Percentiles rank a stretch among this genome's conserved stretches.
Conservation (phyloP, 345 rosid genomes). For the Nasturtium officinale region DNA sequence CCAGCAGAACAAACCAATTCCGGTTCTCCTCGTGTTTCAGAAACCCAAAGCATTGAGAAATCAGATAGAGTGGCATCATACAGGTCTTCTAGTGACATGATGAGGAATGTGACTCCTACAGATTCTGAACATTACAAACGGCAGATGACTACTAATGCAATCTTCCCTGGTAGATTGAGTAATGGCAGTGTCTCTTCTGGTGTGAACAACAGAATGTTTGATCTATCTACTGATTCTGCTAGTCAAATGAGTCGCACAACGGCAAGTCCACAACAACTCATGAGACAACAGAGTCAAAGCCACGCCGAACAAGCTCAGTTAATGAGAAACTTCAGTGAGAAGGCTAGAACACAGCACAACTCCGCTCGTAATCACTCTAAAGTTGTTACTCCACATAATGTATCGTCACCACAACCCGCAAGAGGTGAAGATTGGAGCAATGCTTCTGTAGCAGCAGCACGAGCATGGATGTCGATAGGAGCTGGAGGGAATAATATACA, state of each 20-base stretch:
- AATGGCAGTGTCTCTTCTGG: constrained; percentile 52
- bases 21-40: constrained; percentile 45
- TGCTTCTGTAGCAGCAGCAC: constrained; percentile 71
- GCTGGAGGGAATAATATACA: constrained; percentile 65
- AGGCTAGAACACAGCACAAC: constrained; percentile 59
- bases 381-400: constrained; percentile 38
- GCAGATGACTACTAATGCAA: constrained; percentile 45
- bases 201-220: constrained; percentile 45
- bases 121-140: constrained; percentile 52
- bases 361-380: constrained; percentile 19
- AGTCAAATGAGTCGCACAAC: constrained; percentile 53
- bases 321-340: constrained; percentile 59
- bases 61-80: constrained; percentile 43
- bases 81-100: constrained; percentile 45
- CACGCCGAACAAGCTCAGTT: constrained; percentile 65
- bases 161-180: constrained; percentile 50
- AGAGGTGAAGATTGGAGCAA: constrained; percentile 63
- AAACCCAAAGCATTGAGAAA: constrained; percentile 50
- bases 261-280: constrained; percentile 26
- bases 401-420: constrained; percentile 46
- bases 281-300: constrained; percentile 48
- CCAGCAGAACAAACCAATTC: constrained; percentile 51
- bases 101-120: constrained; percentile 47
- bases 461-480: constrained; percentile 91
- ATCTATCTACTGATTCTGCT: constrained; percentile 48